These are phyloP conservation scores for Trametes coccinea DNA, from an alignment of 768 basidiomycete species.

Conservation along the genomic window DNA sequence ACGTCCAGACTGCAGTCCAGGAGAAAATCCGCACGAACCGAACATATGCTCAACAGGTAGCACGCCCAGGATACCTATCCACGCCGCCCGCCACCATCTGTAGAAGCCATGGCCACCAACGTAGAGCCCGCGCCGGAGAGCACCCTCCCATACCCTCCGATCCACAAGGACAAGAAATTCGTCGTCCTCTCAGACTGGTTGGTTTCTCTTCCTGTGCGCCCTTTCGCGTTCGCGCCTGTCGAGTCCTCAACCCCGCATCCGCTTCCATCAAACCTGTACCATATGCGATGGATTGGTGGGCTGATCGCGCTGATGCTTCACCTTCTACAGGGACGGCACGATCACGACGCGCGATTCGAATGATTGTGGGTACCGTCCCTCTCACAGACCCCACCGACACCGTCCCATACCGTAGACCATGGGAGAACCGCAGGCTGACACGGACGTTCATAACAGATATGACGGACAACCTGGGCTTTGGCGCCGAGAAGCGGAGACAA, in stretches of 20 bases:
- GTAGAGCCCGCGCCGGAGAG: slow-evolving; percentile 49
- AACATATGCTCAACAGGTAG: too few species aligned
- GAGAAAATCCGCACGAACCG: too few species aligned
- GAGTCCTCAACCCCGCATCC: not conserved
- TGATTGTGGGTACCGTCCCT: slow-evolving; percentile 60
- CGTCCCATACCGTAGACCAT: too few species aligned
- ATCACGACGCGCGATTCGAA: slow-evolving; percentile 94
- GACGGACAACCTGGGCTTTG: slow-evolving; percentile 90
- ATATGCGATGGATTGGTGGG: not conserved
- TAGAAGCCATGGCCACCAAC: slow-evolving; percentile 3
- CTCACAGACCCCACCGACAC: not conserved
- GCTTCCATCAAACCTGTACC: not conserved
- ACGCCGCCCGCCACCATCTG: too few species aligned
- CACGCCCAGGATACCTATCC: too few species aligned
- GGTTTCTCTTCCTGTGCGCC: slow-evolving; percentile 15
- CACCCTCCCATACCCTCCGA: slow-evolving; percentile 77
- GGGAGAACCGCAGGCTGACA: not conserved
- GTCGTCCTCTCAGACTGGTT: slow-evolving; percentile 92
- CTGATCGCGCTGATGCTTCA: slow-evolving; percentile 3
- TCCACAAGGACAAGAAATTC: slow-evolving; percentile 79
- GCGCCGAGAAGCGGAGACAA: slow-evolving; percentile 67
- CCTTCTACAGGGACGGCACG: slow-evolving; percentile 74
- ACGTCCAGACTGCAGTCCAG: too few species aligned
- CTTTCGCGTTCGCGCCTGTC: not conserved
- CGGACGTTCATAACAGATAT: slow-evolving; percentile 49